Percentiles rank a stretch among this genome's conserved stretches.
These are phyloP conservation scores for Phytomonas sp. DNA, from an alignment of 208 protist genomes.

Conservation along the genomic window DNA sequence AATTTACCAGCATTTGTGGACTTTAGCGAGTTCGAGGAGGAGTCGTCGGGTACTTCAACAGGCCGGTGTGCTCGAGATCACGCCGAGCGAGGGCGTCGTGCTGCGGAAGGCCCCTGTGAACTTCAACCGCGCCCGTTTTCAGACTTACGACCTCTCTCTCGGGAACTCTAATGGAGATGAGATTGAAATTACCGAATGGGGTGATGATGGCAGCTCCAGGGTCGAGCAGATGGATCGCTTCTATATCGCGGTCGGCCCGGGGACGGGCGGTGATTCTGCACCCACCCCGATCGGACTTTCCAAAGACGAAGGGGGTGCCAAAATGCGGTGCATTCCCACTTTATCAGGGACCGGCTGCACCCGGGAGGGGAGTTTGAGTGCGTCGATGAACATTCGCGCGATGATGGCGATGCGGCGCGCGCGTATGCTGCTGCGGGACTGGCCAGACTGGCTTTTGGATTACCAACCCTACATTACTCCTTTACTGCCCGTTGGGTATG, in stretches of 20 bases:
- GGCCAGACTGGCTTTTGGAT: slow-evolving; percentile 44
- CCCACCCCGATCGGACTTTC: background rate
- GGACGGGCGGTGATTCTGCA: slow-evolving; percentile 17
- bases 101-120: slow-evolving; percentile 58
- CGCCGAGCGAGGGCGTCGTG: slow-evolving; percentile 38
- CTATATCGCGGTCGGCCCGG: slow-evolving; percentile 26
- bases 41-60: slow-evolving; percentile 12
- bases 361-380: slow-evolving; percentile 31
- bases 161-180: background rate
- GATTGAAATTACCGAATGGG: background rate
- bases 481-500: slow-evolving; percentile 66
- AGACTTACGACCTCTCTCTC: slow-evolving; percentile 58
- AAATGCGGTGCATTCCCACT: background rate
- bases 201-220: background rate
- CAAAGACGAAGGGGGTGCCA: background rate
- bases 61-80: slow-evolving; percentile 42
- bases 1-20: slow-evolving; percentile 37
- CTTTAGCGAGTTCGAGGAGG: slow-evolving; percentile 2
- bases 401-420: slow-evolving; percentile 53
- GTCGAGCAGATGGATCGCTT: slow-evolving; percentile 2
- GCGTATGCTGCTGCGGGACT: slow-evolving; percentile 38
- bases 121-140: slow-evolving; percentile 40
- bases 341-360: background rate
- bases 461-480: slow-evolving; percentile 69
- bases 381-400: slow-evolving; percentile 50